These are phyloP conservation scores for Ceriops decandra DNA, from an alignment of 345 rosid species.

Conservation along the genomic window DNA sequence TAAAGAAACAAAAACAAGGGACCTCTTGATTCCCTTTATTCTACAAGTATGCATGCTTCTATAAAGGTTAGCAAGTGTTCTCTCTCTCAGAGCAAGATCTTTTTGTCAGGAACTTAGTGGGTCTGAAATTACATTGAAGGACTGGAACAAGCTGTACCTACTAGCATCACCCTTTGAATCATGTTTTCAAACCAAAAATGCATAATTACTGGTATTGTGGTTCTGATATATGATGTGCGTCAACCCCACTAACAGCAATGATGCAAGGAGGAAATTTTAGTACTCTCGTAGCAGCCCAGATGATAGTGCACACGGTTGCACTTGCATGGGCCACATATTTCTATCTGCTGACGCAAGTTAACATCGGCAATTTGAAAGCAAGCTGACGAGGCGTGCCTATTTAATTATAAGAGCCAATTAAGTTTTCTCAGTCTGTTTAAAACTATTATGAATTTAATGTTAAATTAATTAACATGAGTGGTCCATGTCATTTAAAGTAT, in stretches of 20 bases:
- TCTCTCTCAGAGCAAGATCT: no score
- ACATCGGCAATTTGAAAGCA: background rate
- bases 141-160: slow-evolving; percentile 21
- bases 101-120: slow-evolving; percentile 8
- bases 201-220: background rate
- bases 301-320: background rate
- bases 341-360: no score
- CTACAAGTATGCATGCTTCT: slow-evolving; percentile 23
- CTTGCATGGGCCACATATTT: slow-evolving; percentile 1
- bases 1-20: slow-evolving; percentile 50
- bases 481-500: no score
- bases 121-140: background rate
- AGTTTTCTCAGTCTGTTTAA: slow-evolving; percentile 17
- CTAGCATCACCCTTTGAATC: background rate
- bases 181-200: background rate
- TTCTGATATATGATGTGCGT: slow-evolving; percentile 1
- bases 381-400: background rate
- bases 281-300: background rate
- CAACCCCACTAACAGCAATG: slow-evolving; percentile 17
- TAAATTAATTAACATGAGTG: no score
- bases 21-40: slow-evolving; percentile 26
- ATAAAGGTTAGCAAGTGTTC: slow-evolving; percentile 24
- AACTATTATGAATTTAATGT: slow-evolving; percentile 7
- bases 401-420: slow-evolving; percentile 4
- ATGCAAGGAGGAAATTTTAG: slow-evolving; percentile 9